A percentile compares a stretch with the other conserved stretches of the same genome.
These are phyloP conservation scores for Trichosporon faecale DNA, from an alignment of 1,284 basidiomycete species.

Conservation along the genomic window DNA sequence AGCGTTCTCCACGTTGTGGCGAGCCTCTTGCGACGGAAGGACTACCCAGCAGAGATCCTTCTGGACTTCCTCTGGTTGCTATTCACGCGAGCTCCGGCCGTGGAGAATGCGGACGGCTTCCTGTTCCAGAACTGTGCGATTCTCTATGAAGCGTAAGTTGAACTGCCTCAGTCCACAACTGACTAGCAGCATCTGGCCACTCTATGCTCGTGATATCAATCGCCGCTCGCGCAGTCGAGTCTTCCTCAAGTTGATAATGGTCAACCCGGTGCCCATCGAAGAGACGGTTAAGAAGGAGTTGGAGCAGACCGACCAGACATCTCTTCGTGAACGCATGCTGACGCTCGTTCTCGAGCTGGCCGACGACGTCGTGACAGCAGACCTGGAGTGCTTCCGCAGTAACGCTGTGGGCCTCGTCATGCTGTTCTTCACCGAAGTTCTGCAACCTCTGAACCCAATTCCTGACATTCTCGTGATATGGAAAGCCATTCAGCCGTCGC, in stretches of 20 bases:
- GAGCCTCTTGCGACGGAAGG: constrained; percentile 17
- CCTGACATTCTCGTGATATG: constrained; percentile 35
- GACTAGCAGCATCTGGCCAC: constrained; percentile 34
- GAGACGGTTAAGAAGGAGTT: constrained; percentile 24
- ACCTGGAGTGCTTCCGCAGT: constrained; percentile 29
- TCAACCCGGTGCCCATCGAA: constrained; percentile 35
- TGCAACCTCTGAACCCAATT: constrained; percentile 26
- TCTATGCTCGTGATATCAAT: constrained; percentile 30
- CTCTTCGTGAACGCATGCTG: constrained; percentile 36
- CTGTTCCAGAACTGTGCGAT: constrained; percentile 28
- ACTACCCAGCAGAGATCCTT: constrained; percentile 28
- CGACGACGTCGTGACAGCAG: constrained; percentile 30
- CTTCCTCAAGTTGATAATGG: constrained; percentile 37
- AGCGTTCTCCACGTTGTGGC: constrained; percentile 28
- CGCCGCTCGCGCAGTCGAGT: constrained; percentile 30
- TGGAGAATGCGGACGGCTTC: constrained; percentile 37
- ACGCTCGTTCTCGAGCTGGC: constrained; percentile 38
- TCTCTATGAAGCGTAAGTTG: constrained; percentile 21
- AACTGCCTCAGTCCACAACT: neutral
- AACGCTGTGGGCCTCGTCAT: constrained; percentile 32
- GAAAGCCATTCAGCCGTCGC: constrained; percentile 30
- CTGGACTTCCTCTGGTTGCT: constrained; percentile 47
- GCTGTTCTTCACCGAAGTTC: constrained; percentile 33
- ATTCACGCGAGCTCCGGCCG: constrained; percentile 27
- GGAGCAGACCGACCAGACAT: neutral